These are phyloP conservation scores for Argentina anserina DNA, from an alignment of 306 rosid species.

Conservation along the genomic window DNA sequence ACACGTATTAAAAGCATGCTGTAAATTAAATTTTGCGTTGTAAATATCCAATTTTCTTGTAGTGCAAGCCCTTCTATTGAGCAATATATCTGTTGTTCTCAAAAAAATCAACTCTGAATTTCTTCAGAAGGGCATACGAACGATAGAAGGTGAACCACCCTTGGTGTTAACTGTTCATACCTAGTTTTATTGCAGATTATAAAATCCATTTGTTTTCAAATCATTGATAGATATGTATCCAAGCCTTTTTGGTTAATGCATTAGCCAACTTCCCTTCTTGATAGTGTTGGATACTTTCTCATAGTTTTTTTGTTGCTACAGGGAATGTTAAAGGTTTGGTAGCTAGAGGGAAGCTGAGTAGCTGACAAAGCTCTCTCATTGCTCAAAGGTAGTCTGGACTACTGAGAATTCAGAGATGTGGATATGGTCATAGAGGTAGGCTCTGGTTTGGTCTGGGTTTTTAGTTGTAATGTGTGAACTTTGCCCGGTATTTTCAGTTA, in stretches of 20 bases:
- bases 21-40: too few relatives aligned
- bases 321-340: conserved; percentile 70
- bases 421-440: conserved; percentile 94
- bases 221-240: not conserved
- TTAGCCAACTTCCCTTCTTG: not conserved
- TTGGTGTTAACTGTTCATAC: not conserved
- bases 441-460: conserved; percentile 9
- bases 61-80: conserved; percentile 64
- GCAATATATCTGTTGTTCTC: conserved; percentile 72
- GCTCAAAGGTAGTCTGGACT: conserved; percentile 85
- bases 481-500: not conserved
- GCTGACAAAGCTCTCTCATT: conserved; percentile 55
- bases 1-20: too few relatives aligned
- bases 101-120: conserved; percentile 84
- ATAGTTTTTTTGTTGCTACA: conserved; percentile 20
- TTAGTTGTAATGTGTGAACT: not conserved
- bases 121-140: conserved; percentile 67
- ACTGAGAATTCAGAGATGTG: conserved; percentile 71
- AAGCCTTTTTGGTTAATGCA: not conserved
- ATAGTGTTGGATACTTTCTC: not conserved
- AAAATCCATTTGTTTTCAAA: not conserved
- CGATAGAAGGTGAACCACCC: conserved; percentile 62
- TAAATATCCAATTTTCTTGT: too few relatives aligned
- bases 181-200: not conserved
- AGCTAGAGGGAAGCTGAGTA: conserved; percentile 61